Base-by-base conservation (phyloP, 306 rosid genomes). In the Malus fusca region DNA sequence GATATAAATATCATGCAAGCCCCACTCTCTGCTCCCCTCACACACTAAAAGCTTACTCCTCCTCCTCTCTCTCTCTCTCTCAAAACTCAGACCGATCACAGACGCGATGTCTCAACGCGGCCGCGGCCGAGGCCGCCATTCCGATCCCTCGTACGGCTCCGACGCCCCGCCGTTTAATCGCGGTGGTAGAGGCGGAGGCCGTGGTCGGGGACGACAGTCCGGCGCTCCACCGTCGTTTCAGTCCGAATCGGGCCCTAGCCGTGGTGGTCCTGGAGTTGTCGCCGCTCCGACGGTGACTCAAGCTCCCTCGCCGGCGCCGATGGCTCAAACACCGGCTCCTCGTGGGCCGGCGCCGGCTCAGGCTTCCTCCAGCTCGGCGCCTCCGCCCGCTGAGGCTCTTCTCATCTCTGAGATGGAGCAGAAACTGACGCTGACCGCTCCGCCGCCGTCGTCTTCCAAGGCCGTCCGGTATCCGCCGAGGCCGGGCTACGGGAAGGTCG, bases 381-480 rank as follows among this genome's bases (percentile, higher is more conserved):
- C 77, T 1, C 2, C 61, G 2, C 21, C 70, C 1, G 48, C 68
- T 35, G 64, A 3, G 2, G 80, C 75, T 48, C 26, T 68, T 1
- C 15, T 86, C 25, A 25, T 13, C 18, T 0, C 70, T 0, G 84
- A 59, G 0, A 5, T 84, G 8, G 74, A 73, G 76, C 56, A 78
- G 74, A 55, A 75, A 10, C 73, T 84, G 0, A 30, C 86, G 44
- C 13, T 92, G 63, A 78, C 31, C 15, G 73, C 44, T 5, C 72
- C 68, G 11, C 43, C 82, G 3, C 87, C 92, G 4, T 52, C 90
- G 12, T 88, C 90, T 18, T 69, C 88, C 1, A 90, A 85, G 82
- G 89, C 87, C 0, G 0, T 59, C 0, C 12, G 77, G 59, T 8
- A 46, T 21, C 73, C 86, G 0, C 63, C 25, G 51, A 84, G 98